These are phyloP conservation scores for Pugionium dolabratum DNA, from an alignment of 345 rosid genomes.

Conservation along the genomic window DNA sequence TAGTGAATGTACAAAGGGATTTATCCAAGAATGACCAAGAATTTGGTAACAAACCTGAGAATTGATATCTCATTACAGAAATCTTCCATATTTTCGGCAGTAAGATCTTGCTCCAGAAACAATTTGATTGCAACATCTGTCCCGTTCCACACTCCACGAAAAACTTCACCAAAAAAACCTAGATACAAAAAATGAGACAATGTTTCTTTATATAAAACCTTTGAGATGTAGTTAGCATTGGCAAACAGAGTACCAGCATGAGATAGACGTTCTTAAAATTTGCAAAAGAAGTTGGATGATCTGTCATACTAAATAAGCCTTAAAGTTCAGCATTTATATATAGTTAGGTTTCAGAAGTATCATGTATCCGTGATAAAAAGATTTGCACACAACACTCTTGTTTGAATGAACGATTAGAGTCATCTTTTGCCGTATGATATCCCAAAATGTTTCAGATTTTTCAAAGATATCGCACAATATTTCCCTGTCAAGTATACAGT, in stretches of 20 bases:
- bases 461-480: too few relatives aligned
- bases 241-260: not conserved
- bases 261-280: constrained; percentile 15
- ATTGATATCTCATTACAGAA: constrained; percentile 98
- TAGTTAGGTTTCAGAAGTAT: not conserved
- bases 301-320: not conserved
- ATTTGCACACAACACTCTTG: not conserved
- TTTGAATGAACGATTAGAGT: too few relatives aligned
- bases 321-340: not conserved
- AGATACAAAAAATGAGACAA: constrained; percentile 12
- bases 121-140: constrained; percentile 98
- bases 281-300: not conserved
- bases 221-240: constrained; percentile 7
- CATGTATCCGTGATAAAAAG: too few relatives aligned
- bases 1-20: constrained; percentile 38
- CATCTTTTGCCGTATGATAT: too few relatives aligned
- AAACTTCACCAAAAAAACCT: constrained; percentile 99
- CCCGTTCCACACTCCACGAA: constrained; percentile 98
- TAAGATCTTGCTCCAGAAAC: constrained; percentile 96
- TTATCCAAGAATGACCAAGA: constrained; percentile 36
- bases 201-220: not conserved
- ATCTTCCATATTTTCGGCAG: constrained; percentile 97
- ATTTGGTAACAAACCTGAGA: constrained; percentile 58
- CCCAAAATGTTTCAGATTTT: too few relatives aligned
- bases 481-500: too few relatives aligned